Conservation (phyloP, 805 yeast genomes). For the Candida glaebosa region DNA sequence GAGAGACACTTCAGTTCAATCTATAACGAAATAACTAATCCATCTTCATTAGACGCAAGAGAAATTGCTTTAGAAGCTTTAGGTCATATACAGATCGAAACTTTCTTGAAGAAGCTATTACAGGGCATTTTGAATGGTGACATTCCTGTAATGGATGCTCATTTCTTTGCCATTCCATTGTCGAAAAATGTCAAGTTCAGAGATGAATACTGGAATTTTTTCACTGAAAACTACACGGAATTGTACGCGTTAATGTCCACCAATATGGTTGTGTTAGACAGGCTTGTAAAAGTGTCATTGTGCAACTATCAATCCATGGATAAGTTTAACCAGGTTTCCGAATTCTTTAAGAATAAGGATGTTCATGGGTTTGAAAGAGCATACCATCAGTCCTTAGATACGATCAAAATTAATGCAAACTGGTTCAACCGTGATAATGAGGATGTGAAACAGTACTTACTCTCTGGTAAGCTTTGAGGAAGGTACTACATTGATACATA, state of each 20-base stretch:
- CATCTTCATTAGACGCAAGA: slow-evolving; percentile 54
- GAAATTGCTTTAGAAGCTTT: slow-evolving; percentile 57
- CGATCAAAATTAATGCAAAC: slow-evolving; percentile 43
- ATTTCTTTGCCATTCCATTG: slow-evolving; percentile 46
- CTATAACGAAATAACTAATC: slow-evolving; percentile 44
- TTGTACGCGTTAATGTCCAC: slow-evolving; percentile 44
- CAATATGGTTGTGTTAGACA: slow-evolving; percentile 50
- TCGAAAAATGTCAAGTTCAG: slow-evolving; percentile 45
- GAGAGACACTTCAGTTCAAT: slow-evolving; percentile 37
- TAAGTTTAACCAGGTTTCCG: slow-evolving; percentile 27
- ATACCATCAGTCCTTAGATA: slow-evolving; percentile 53
- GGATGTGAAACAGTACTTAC: slow-evolving; percentile 27
- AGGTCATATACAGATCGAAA: slow-evolving; percentile 41
- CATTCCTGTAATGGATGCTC: slow-evolving; percentile 58
- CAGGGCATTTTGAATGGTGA: slow-evolving; percentile 35
- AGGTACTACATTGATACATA: neutral
- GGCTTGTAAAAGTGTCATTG: slow-evolving; percentile 40
- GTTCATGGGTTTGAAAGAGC: slow-evolving; percentile 53
- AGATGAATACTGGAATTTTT: slow-evolving; percentile 45
- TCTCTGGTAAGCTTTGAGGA: neutral
- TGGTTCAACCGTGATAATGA: slow-evolving; percentile 49
- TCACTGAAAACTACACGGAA: slow-evolving; percentile 44
- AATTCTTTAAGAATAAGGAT: slow-evolving; percentile 28
- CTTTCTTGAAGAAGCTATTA: slow-evolving; percentile 38
- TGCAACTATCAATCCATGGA: slow-evolving; percentile 36